Evolutionary conservation across 345 rosid species (phyloP).

Genomic region (Pistacia vera): DNA sequence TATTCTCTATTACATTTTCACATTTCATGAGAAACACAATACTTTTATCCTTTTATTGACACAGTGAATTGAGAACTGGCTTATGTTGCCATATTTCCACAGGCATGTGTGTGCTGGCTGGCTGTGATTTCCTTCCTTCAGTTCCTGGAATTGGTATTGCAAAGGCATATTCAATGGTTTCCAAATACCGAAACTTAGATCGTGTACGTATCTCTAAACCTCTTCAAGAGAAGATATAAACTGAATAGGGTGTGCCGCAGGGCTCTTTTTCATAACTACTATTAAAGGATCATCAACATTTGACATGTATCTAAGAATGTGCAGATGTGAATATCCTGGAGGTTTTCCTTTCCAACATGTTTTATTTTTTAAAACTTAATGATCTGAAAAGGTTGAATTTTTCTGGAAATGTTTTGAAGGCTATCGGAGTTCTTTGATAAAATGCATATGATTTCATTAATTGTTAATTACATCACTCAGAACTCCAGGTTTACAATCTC

Average conservation of each 20-base stretch:
- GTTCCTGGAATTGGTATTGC: slow-evolving; percentile 86
- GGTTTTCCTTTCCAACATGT: background rate
- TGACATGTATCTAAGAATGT: slow-evolving; percentile 2
- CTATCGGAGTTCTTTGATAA: background rate
- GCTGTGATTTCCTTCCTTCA: slow-evolving; percentile 93
- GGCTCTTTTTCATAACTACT: background rate
- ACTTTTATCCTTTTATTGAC: background rate
- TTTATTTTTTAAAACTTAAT: background rate
- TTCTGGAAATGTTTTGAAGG: background rate
- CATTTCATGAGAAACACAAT: background rate
- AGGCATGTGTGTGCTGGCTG: slow-evolving; percentile 96
- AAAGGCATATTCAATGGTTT: slow-evolving; percentile 68
- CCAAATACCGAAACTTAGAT: slow-evolving; percentile 75
- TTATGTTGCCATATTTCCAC: slow-evolving; percentile 24
- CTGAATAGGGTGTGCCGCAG: background rate
- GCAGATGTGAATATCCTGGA: background rate
- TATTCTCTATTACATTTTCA: background rate
- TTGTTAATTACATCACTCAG: background rate
- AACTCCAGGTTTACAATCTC: background rate
- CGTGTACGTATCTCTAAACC: slow-evolving; percentile 52
- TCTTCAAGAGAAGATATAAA: background rate
- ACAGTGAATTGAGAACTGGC: slow-evolving; percentile 1
- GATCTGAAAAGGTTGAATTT: background rate
- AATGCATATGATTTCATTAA: background rate
- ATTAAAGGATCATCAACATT: background rate